Base-by-base conservation (phyloP, 2,329 filamentous ascomycete genomes). In the Gaeumannomyces tritici region DNA sequence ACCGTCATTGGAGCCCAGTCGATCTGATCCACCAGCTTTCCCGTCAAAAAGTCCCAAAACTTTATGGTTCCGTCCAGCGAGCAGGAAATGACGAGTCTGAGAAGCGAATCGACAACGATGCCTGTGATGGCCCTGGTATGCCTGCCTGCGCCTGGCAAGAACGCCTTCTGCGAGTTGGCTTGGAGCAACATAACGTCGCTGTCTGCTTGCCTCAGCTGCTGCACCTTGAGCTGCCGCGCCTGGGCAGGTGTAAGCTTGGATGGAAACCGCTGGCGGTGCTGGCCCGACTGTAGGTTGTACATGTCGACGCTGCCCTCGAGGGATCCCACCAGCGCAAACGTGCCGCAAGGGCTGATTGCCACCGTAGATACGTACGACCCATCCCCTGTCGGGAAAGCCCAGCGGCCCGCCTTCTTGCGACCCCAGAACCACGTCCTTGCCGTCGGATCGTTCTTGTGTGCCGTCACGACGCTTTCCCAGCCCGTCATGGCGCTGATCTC, bases 401-500 rank as follows among this genome's bases (percentile, higher is more conserved):
- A 99, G 66, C 95, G 83, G 13, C 95, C 95, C 59, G 95, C 93
- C 69, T 89, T 87, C 75, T 96, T 97, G 63, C 91, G 88, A 7
- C 93, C 95, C 93, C 95, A 98, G 76, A 97, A 97, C 95, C 95
- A 99, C 1, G 95, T 98, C 61, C 95, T 86, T 24, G 92, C 95
- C 71, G 85, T 90, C 57, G 87, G 83, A 70, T 98, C 93, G 61
- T 89, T 86, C 70, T 88, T 88, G 72, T 99, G 96, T 12, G 92
- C 93, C 4, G 95, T 99, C 2, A 99, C 85, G 8, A 99, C 87
- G 71, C 93, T 97, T 74, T 99, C 96, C 95, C 95, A 99, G 1
- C 95, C 95, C 3, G 93, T 96, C 78, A 86, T 87, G 59, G 86
- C 83, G 69, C 87, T 89, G 63, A 87, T 80, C 67, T 91, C 87